Percentiles rank a stretch among this genome's conserved stretches.
Evolutionary conservation across 1,284 basidiomycete genomes (phyloP).

Genomic region (Leccinum glutinopallens): DNA sequence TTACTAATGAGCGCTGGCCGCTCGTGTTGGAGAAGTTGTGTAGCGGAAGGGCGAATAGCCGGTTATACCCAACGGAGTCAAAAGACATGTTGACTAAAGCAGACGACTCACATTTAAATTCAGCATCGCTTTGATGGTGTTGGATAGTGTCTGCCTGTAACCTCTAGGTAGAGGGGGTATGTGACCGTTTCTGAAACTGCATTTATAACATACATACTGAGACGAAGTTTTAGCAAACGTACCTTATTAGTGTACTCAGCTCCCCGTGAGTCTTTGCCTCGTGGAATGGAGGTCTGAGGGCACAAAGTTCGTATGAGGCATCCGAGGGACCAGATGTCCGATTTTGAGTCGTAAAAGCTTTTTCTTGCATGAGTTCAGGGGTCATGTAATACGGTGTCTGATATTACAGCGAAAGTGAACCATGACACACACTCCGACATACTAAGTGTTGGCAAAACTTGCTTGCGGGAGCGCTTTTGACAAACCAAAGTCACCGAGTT

Average conservation of each 20-base stretch:
- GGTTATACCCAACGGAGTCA: constrained; percentile 50
- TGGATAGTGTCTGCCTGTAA: constrained; percentile 72
- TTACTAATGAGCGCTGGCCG: constrained; percentile 73
- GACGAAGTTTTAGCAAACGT: constrained; percentile 18
- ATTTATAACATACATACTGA: constrained; percentile 11
- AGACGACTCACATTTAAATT: constrained; percentile 70
- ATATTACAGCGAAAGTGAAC: background rate
- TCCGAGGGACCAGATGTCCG: constrained; percentile 97
- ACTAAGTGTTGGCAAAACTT: constrained; percentile 94
- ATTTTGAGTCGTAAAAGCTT: constrained; percentile 96
- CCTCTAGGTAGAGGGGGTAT: constrained; percentile 84
- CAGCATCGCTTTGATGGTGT: constrained; percentile 86
- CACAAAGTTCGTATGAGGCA: constrained; percentile 94
- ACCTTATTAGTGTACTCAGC: constrained; percentile 81
- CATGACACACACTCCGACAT: constrained; percentile 75
- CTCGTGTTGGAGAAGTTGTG: constrained; percentile 77
- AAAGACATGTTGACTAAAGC: constrained; percentile 1
- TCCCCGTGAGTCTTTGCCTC: constrained; percentile 89
- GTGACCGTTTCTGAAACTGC: constrained; percentile 63
- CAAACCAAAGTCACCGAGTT: constrained; percentile 95
- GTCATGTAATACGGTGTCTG: constrained; percentile 99
- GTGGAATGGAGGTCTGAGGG: constrained; percentile 84
- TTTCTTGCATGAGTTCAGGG: constrained; percentile 94
- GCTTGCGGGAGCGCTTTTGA: constrained; percentile 89
- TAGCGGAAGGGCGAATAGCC: constrained; percentile 80